A percentile compares a stretch with the other conserved stretches of the same genome.
Conservation (phyloP, 1,284 basidiomycete genomes). For the Vanrija sp. region DNA sequence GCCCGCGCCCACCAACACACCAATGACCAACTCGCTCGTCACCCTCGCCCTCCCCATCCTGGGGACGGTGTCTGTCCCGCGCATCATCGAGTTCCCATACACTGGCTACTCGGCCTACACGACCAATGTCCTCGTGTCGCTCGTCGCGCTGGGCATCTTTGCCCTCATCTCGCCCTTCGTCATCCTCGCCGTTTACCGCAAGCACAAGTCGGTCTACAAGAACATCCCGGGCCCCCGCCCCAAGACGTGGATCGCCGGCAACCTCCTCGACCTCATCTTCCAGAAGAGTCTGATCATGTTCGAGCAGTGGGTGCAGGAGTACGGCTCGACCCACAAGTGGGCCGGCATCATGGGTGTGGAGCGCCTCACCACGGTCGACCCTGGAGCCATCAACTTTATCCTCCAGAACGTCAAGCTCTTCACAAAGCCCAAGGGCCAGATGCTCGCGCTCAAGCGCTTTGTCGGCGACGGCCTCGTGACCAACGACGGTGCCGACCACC, state of each 20-base stretch:
- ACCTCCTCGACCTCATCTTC: background rate
- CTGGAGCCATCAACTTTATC: slow-evolving; percentile 59
- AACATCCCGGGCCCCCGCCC: slow-evolving; percentile 15
- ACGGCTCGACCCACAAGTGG: slow-evolving; percentile 7
- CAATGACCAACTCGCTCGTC: no score
- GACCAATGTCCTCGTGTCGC: no score
- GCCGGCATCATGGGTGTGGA: background rate
- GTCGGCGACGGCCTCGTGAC: slow-evolving; percentile 35
- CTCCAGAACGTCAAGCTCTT: slow-evolving; percentile 56
- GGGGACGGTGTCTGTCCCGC: no score
- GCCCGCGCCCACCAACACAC: no score
- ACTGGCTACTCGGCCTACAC: no score
- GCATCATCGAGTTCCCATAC: no score
- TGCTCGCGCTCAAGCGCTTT: slow-evolving; percentile 52
- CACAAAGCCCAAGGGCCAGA: slow-evolving; percentile 62
- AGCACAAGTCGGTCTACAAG: no score
- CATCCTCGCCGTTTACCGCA: no score
- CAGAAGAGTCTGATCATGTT: background rate
- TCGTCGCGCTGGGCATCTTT: no score
- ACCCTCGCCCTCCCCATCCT: no score
- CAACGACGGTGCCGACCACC: slow-evolving; percentile 52
- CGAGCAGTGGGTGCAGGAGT: slow-evolving; percentile 18
- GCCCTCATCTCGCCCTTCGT: no score
- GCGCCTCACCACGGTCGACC: slow-evolving; percentile 60
- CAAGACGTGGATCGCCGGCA: slow-evolving; percentile 3